phyloP scores from a whole-genome alignment of 805 yeast species.

The Candida nanaspora region DNA sequence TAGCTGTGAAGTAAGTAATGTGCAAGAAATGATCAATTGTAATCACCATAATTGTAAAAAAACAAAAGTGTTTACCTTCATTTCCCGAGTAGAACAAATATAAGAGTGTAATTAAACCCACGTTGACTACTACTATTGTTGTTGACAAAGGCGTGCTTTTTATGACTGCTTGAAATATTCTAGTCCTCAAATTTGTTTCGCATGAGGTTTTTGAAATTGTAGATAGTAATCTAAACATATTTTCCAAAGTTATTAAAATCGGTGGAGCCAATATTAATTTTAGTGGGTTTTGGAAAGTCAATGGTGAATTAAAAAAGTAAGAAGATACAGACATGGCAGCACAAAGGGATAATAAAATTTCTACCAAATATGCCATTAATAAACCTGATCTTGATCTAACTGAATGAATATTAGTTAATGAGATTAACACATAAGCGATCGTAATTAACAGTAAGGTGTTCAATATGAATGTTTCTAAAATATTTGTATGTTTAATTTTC shows the following conservation, averaged over 20 bases:
- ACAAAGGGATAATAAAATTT: conserved; percentile 30
- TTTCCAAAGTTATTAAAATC: conserved; percentile 37
- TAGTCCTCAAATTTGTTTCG: conserved; percentile 32
- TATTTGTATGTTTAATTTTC: conserved; percentile 3
- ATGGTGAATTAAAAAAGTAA: conserved; percentile 26
- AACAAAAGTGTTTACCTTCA: conserved; percentile 31
- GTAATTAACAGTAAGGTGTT: conserved; percentile 14
- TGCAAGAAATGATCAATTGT: conserved; percentile 55
- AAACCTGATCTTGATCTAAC: conserved; percentile 42
- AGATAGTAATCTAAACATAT: conserved; percentile 37
- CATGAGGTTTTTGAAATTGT: conserved; percentile 33
- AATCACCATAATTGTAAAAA: conserved; percentile 41
- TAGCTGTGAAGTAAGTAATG: conserved; percentile 56
- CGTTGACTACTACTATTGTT: conserved; percentile 15
- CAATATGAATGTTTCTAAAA: conserved; percentile 15
- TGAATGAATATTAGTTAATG: conserved; percentile 32
- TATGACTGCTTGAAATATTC: conserved; percentile 30
- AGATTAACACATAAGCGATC: conserved; percentile 20
- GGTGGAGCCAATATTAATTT: conserved; percentile 34
- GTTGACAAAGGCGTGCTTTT: conserved; percentile 32
- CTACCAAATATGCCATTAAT: conserved; percentile 34
- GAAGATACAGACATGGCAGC: conserved; percentile 38
- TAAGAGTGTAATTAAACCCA: conserved; percentile 13
- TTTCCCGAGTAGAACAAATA: conserved; percentile 22
- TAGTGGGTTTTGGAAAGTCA: conserved; percentile 31